Evolutionary conservation across 2,329 filamentous ascomycete species (phyloP).

Genomic region (Corniculantispora saksenae): DNA sequence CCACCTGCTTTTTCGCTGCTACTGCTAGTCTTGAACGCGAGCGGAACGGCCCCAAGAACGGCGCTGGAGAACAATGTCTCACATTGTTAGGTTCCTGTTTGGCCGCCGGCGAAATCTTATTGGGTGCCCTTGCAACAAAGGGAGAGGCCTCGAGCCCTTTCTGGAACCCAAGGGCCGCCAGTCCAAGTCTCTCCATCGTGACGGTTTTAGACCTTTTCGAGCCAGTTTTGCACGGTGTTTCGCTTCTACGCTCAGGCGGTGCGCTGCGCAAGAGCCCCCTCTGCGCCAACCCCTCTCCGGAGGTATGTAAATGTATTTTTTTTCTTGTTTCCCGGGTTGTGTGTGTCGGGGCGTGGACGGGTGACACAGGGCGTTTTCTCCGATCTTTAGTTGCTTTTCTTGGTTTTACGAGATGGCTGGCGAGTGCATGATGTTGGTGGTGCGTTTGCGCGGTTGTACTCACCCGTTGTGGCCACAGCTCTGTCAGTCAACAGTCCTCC

Average conservation of each 20-base stretch:
- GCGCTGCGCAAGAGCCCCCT: background rate
- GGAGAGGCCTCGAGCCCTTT: slow-evolving; percentile 5
- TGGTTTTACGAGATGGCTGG: background rate
- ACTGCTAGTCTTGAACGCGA: background rate
- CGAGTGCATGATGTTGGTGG: background rate
- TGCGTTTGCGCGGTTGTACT: slow-evolving; percentile 3
- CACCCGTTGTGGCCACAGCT: background rate
- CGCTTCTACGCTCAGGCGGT: background rate
- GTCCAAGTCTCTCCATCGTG: slow-evolving; percentile 6
- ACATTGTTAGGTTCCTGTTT: background rate
- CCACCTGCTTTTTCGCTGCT: background rate
- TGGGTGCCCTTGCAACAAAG: slow-evolving; percentile 5
- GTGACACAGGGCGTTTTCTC: background rate
- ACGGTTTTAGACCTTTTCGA: background rate
- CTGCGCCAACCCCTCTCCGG: slow-evolving; percentile 4
- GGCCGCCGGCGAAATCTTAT: background rate
- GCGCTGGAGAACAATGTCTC: slow-evolving; percentile 7
- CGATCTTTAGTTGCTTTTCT: background rate
- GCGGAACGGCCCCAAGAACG: background rate
- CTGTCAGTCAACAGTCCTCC: background rate
- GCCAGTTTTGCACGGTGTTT: background rate
- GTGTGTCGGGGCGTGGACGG: background rate
- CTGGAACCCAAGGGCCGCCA: background rate
- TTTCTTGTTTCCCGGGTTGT: too few relatives aligned
- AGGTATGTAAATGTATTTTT: slow-evolving; percentile 6